phyloP scores from a whole-genome alignment of 108 stramenopile species.

The Epipyxis sp. region DNA sequence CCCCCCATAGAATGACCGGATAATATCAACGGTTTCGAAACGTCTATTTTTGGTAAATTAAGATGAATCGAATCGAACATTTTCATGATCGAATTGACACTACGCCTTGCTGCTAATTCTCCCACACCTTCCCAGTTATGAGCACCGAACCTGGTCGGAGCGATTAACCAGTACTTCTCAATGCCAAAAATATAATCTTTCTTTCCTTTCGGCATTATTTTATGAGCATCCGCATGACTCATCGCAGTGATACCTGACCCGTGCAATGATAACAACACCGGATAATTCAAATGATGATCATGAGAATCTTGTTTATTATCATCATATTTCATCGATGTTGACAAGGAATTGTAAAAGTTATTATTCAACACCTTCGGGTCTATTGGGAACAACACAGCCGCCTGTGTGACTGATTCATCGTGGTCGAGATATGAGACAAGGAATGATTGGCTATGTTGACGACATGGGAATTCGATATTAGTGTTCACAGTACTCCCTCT shows the following conservation, averaged over 20 bases:
- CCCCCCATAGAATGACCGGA: slow-evolving; percentile 30
- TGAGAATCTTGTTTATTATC: too few relatives aligned
- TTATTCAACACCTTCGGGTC: not conserved
- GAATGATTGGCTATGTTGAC: not conserved
- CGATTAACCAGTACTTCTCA: not conserved
- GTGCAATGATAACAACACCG: not conserved
- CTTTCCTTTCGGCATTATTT: not conserved
- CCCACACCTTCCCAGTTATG: slow-evolving; percentile 27
- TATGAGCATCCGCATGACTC: slow-evolving; percentile 29
- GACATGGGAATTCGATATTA: not conserved
- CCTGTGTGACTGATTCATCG: slow-evolving; percentile 3
- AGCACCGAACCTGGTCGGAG: slow-evolving; percentile 20
- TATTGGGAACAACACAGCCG: not conserved
- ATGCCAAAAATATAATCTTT: slow-evolving; percentile 23
- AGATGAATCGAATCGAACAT: too few relatives aligned
- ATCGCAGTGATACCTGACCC: slow-evolving; percentile 27
- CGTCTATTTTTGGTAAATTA: too few relatives aligned
- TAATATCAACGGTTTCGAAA: too few relatives aligned
- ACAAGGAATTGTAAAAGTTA: too few relatives aligned
- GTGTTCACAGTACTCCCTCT: not conserved
- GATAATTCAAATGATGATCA: not conserved
- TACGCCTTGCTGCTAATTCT: not conserved
- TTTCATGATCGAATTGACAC: too few relatives aligned
- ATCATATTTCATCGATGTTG: too few relatives aligned
- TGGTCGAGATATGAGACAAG: not conserved